A percentile compares a stretch with the other conserved stretches of the same genome.
These are phyloP conservation scores for Galeopsis tetrahit DNA, from an alignment of 257 asterid genomes.

Conservation along the genomic window DNA sequence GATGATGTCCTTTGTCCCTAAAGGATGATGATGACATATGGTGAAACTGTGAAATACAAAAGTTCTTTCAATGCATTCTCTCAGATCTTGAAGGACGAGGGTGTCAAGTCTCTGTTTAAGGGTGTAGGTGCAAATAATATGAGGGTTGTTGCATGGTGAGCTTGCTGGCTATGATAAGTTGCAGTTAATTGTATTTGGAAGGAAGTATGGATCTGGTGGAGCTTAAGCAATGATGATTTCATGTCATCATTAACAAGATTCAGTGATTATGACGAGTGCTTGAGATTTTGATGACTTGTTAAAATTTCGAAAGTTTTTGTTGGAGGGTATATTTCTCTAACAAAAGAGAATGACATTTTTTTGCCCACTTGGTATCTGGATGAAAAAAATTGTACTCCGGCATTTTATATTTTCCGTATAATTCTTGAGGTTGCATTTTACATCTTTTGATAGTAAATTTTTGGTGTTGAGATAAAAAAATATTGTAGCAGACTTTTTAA, in stretches of 20 bases:
- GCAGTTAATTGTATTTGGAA: constrained; percentile 42
- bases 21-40: constrained; percentile 42
- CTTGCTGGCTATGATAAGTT: constrained; percentile 44
- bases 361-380: not conserved
- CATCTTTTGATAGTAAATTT: not conserved
- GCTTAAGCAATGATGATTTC: constrained; percentile 15
- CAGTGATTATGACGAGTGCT: constrained; percentile 20
- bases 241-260: not conserved
- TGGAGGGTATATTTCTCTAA: not conserved
- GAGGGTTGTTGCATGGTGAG: constrained; percentile 45
- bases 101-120: constrained; percentile 38
- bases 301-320: constrained; percentile 1
- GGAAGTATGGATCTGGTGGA: constrained; percentile 45
- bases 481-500: no score
- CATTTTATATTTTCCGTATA: not conserved
- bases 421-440: not conserved
- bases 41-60: constrained; percentile 40
- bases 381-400: not conserved
- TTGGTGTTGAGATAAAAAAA: not conserved
- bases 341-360: constrained; percentile 6
- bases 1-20: no score
- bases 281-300: constrained; percentile 13
- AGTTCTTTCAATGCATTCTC: constrained; percentile 36
- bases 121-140: constrained; percentile 44
- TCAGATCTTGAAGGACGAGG: constrained; percentile 45